Percentiles rank a stretch among this genome's conserved stretches.
Conservation (phyloP, 495 filamentous ascomycete genomes). For the Talaromyces liani region DNA sequence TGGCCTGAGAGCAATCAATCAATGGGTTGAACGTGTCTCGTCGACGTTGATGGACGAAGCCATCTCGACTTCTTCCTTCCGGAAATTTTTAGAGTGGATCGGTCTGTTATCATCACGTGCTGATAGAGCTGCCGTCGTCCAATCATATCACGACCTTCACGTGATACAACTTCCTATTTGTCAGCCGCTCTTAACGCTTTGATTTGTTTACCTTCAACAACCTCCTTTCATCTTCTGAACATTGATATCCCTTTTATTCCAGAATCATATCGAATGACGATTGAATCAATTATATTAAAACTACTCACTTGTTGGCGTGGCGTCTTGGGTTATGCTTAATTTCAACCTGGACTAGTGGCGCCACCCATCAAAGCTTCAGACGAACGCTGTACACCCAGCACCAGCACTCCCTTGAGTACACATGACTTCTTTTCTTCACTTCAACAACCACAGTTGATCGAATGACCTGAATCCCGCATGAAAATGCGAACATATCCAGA, state of each 20-base stretch:
- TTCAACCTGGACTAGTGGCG: neutral
- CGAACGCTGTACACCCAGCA: neutral
- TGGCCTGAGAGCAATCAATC: constrained; percentile 16
- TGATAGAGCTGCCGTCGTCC: constrained; percentile 24
- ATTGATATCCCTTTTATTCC: neutral
- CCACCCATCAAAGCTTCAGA: neutral
- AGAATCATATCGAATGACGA: too few species aligned
- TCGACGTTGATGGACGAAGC: constrained; percentile 10
- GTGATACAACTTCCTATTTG: neutral
- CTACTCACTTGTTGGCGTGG: neutral
- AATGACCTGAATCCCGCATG: neutral
- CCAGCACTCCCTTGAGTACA: neutral
- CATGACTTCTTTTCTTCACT: neutral
- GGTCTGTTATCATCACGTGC: constrained; percentile 38
- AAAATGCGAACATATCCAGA: neutral
- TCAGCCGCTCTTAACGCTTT: neutral
- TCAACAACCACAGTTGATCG: neutral
- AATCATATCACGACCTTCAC: neutral
- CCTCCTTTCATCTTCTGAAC: neutral
- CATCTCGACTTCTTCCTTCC: neutral
- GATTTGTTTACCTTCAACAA: neutral
- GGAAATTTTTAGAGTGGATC: constrained; percentile 46
- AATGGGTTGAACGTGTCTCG: constrained; percentile 10
- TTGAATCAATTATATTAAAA: neutral
- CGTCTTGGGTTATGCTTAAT: neutral